These are phyloP conservation scores for Gloeopeniophorella convolvens DNA, from an alignment of 768 basidiomycete species.

Conservation along the genomic window DNA sequence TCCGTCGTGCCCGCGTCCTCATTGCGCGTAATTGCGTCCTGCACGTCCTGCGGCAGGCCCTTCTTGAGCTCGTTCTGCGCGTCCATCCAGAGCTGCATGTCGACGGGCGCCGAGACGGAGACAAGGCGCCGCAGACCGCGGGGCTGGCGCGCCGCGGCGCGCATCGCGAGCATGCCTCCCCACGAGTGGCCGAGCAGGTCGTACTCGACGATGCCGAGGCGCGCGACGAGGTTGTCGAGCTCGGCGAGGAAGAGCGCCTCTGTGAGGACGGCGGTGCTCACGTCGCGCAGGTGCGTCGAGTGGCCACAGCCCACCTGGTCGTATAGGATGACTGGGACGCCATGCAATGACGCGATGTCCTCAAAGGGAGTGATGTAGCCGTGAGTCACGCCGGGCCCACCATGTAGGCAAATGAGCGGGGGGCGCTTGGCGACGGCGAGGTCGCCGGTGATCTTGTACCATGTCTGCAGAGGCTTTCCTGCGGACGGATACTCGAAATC, in stretches of 20 bases:
- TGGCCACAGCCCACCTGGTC: constrained; percentile 43
- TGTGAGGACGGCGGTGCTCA: constrained; percentile 33
- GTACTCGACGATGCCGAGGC: constrained; percentile 36
- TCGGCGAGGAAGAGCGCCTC: constrained; percentile 41
- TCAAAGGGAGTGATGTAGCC: constrained; percentile 25
- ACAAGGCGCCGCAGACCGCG: constrained; percentile 41
- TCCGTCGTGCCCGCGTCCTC: background rate
- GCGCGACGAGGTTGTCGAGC: constrained; percentile 22
- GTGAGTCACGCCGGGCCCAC: constrained; percentile 19
- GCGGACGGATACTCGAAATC: constrained; percentile 26
- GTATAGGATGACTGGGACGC: constrained; percentile 29
- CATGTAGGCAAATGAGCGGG: constrained; percentile 22
- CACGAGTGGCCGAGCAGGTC: constrained; percentile 49
- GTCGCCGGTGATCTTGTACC: constrained; percentile 46
- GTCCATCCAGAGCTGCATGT: constrained; percentile 25
- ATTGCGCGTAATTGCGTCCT: background rate
- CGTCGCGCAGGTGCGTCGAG: constrained; percentile 38
- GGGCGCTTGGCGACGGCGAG: constrained; percentile 23
- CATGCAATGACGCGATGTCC: constrained; percentile 19
- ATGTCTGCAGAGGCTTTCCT: constrained; percentile 36
- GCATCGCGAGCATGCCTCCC: constrained; percentile 44
- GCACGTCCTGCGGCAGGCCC: background rate
- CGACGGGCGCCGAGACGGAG: constrained; percentile 35
- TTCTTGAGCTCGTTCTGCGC: constrained; percentile 32
- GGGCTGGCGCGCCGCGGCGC: constrained; percentile 32